These are phyloP conservation scores for Phlegmacium glaucopus DNA, from an alignment of 768 basidiomycete species.

Conservation along the genomic window DNA sequence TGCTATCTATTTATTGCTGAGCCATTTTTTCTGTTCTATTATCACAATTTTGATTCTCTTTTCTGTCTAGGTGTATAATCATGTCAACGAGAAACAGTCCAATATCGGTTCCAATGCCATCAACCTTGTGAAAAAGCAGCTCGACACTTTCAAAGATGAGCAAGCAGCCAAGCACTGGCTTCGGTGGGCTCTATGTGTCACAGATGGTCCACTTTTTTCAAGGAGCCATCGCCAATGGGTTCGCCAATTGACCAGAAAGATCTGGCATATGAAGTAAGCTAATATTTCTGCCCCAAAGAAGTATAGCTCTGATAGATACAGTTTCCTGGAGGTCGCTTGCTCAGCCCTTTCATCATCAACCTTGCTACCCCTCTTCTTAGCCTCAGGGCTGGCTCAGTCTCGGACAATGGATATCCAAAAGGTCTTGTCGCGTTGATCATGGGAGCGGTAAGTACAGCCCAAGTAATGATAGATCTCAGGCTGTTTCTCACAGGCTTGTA, in stretches of 20 bases:
- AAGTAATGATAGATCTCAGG: not conserved
- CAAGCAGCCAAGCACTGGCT: slow-evolving; percentile 6
- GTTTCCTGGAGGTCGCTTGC: slow-evolving; percentile 10
- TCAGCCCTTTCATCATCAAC: slow-evolving; percentile 11
- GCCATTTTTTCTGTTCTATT: no score
- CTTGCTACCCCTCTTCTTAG: slow-evolving; percentile 5
- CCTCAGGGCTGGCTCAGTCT: slow-evolving; percentile 8
- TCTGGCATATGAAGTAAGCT: slow-evolving; percentile 11
- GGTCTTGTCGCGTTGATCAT: slow-evolving; percentile 14
- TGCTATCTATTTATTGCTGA: no score
- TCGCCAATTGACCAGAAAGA: slow-evolving; percentile 4
- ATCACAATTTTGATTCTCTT: no score
- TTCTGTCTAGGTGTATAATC: slow-evolving; percentile 13
- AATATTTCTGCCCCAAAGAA: not conserved
- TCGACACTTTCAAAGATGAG: slow-evolving; percentile 1
- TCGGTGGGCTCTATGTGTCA: slow-evolving; percentile 8
- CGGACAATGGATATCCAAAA: slow-evolving; percentile 8
- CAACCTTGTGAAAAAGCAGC: slow-evolving; percentile 2
- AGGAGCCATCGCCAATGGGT: slow-evolving; percentile 1
- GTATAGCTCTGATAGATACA: not conserved
- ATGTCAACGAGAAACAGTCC: slow-evolving; percentile 15
- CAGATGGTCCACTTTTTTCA: slow-evolving; percentile 18
- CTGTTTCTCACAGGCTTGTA: not conserved
- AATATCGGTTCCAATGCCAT: slow-evolving; percentile 11
- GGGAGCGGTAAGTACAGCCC: slow-evolving; percentile 12